These are phyloP conservation scores for Quercus cerris DNA, from an alignment of 306 rosid genomes.

Conservation along the genomic window DNA sequence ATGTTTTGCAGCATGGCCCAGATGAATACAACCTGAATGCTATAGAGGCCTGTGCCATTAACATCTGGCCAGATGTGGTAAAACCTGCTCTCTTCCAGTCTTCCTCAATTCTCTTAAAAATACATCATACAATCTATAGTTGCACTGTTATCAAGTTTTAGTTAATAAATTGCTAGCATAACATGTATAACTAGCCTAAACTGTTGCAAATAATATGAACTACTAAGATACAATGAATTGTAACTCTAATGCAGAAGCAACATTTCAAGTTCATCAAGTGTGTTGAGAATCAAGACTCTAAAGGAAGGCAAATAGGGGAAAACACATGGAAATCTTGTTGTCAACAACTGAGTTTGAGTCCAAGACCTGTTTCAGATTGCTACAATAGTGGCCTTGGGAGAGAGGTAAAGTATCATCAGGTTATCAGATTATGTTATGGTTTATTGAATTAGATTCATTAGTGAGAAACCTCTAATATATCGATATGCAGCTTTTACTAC, in stretches of 20 bases:
- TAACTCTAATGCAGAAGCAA: neutral
- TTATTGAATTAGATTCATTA: neutral
- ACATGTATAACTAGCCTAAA: neutral
- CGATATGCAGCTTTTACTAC: neutral
- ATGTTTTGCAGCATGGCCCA: constrained; percentile 3
- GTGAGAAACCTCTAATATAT: neutral
- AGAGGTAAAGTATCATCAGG: neutral
- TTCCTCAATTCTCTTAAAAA: neutral
- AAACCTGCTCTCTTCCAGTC: neutral
- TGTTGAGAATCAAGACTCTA: neutral
- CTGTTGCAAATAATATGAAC: neutral
- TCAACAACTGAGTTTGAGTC: neutral
- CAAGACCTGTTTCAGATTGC: neutral
- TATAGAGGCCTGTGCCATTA: neutral
- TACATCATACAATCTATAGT: neutral
- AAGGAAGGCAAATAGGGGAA: neutral
- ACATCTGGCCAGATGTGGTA: neutral
- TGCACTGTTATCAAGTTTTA: neutral
- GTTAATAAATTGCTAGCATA: neutral
- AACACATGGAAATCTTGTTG: neutral
- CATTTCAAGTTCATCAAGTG: neutral
- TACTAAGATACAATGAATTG: neutral
- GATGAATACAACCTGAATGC: constrained; percentile 3
- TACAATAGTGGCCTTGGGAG: neutral
- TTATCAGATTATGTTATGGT: neutral